Conservation (phyloP, 768 basidiomycete genomes). For the Cytidiella melzeri region DNA sequence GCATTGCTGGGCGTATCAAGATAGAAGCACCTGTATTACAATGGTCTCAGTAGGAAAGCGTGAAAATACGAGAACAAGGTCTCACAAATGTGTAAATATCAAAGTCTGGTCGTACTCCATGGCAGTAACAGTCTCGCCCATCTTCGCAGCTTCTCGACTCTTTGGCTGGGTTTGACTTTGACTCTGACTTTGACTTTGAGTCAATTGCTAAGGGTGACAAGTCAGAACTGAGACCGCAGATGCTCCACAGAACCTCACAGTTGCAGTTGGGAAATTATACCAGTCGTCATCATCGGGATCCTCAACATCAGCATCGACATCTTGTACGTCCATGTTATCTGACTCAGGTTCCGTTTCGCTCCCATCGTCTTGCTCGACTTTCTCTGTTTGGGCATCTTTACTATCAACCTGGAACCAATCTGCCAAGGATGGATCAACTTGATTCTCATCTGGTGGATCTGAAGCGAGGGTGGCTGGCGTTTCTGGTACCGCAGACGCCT, state of each 20-base stretch:
- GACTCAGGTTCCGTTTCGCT: constrained; percentile 66
- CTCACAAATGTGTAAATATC: constrained; percentile 82
- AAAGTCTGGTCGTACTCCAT: constrained; percentile 73
- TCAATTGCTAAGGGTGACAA: neutral
- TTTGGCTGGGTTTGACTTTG: neutral
- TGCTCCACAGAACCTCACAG: too few relatives aligned
- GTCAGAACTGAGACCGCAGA: neutral
- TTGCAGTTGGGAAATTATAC: constrained; percentile 21
- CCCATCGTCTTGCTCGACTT: constrained; percentile 34
- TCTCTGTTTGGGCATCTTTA: constrained; percentile 4
- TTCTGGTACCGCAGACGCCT: constrained; percentile 2
- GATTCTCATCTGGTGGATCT: constrained; percentile 20
- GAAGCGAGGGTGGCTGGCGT: constrained; percentile 15
- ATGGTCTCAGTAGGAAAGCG: neutral
- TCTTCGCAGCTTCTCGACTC: constrained; percentile 29
- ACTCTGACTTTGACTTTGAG: neutral
- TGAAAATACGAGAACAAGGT: constrained; percentile 6
- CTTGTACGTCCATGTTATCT: constrained; percentile 52
- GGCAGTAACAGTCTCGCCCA: constrained; percentile 67
- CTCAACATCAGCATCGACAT: constrained; percentile 19
- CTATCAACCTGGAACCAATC: constrained; percentile 60
- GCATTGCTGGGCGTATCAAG: constrained; percentile 81
- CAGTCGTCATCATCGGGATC: constrained; percentile 35
- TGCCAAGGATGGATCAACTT: constrained; percentile 42
- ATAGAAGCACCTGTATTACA: constrained; percentile 66